Conservation (phyloP, 2,329 filamentous ascomycete genomes). For the Colletotrichum sp. region DNA sequence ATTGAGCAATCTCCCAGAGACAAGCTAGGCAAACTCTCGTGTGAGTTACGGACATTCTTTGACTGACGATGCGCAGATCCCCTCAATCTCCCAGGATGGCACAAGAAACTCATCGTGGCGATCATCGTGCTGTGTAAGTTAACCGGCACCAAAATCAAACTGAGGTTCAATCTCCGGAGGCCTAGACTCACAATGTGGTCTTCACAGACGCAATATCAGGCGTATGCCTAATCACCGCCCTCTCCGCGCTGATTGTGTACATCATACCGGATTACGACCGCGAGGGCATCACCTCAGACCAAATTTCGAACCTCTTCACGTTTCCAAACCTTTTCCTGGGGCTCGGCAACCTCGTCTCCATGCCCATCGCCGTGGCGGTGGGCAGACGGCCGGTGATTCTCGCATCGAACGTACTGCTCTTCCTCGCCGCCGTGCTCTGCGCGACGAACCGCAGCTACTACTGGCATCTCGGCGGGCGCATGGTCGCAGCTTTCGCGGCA, state of each 20-base stretch:
- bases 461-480: conserved; percentile 12
- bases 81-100: conserved; percentile 29
- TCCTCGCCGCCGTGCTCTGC: conserved; percentile 26
- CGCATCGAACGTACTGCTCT: conserved; percentile 28
- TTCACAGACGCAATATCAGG: conserved; percentile 8
- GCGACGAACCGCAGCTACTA: conserved; percentile 12
- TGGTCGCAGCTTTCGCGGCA: neutral
- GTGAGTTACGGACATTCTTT: neutral
- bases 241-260: conserved; percentile 20
- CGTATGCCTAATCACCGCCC: conserved; percentile 23
- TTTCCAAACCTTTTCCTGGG: conserved; percentile 32
- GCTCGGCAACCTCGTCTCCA: conserved; percentile 33
- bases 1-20: neutral
- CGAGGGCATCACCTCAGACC: conserved; percentile 13
- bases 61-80: conserved; percentile 23
- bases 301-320: conserved; percentile 30
- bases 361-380: conserved; percentile 36
- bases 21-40: neutral
- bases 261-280: conserved; percentile 25
- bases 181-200: neutral
- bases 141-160: neutral
- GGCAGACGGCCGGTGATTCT: conserved; percentile 36
- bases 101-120: conserved; percentile 25
- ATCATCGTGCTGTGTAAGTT: conserved; percentile 21
- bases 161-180: neutral